phyloP scores from a whole-genome alignment of 352 stramenopile genomes.

The Labyrinthula sp. region DNA sequence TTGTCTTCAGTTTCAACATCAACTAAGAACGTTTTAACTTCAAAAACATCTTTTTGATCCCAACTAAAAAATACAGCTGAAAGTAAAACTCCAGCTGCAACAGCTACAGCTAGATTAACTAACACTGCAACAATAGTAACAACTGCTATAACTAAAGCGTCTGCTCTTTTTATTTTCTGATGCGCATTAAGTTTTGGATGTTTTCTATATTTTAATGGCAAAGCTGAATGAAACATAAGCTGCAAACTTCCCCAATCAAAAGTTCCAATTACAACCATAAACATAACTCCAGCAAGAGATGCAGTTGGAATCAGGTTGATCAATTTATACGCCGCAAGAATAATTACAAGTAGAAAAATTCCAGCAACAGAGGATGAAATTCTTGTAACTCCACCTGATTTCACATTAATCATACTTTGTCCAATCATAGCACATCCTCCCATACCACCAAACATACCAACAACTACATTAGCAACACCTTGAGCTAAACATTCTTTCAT shows the following conservation, averaged over 20 bases:
- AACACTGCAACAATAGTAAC: slow-evolving; percentile 51
- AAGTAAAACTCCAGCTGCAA: slow-evolving; percentile 52
- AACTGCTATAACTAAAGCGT: slow-evolving; percentile 52
- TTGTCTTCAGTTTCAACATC: neutral
- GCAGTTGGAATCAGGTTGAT: slow-evolving; percentile 59
- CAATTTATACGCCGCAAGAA: slow-evolving; percentile 51
- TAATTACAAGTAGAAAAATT: slow-evolving; percentile 42
- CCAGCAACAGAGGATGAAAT: slow-evolving; percentile 46
- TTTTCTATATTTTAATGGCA: slow-evolving; percentile 1
- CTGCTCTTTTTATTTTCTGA: slow-evolving; percentile 40
- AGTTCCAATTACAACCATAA: slow-evolving; percentile 58
- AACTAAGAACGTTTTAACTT: slow-evolving; percentile 2
- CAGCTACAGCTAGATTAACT: slow-evolving; percentile 58
- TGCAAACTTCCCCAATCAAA: slow-evolving; percentile 61
- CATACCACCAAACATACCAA: slow-evolving; percentile 67
- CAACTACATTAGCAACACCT: slow-evolving; percentile 66
- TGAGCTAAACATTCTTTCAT: slow-evolving; percentile 35
- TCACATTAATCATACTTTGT: slow-evolving; percentile 53
- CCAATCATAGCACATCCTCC: slow-evolving; percentile 77
- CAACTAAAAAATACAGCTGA: slow-evolving; percentile 55
- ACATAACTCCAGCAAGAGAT: slow-evolving; percentile 57
- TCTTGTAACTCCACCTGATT: slow-evolving; percentile 44
- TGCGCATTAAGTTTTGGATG: slow-evolving; percentile 13
- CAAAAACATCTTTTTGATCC: slow-evolving; percentile 36
- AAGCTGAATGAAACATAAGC: slow-evolving; percentile 41